Evolutionary conservation across 805 yeast genomes (phyloP), one percentile per base, ranked within the genome.

Genomic region (Myxozyma nipponensis): DNA sequence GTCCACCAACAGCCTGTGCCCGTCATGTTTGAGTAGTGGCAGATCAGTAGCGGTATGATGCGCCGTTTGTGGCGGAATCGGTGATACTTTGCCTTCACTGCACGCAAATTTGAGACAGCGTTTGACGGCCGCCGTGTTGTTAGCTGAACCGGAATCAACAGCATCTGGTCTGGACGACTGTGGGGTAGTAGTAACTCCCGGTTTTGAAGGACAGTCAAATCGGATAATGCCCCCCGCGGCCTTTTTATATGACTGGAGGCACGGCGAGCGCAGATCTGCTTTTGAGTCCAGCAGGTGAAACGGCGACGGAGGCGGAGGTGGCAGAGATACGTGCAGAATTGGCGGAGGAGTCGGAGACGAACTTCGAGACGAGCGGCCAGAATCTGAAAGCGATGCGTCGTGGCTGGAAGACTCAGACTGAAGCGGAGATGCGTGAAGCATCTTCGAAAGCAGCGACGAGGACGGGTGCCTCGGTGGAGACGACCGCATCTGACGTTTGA

Each of bases 1-100:
- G 38, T 54, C 58, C 22, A 54, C 58, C 3, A 48, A 49, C 18
- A 54, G 24, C 9, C 46, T 44, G 19, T 52, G 52, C 44, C 23
- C 47, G 23, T 36, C 36, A n/a, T 17, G 17, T 3, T 34, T 3
- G 2, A 40, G 24, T 17, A 35, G 34, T n/a, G 36, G 36, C 25
- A 10, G 19, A 39, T 39, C 44, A n/a, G 19, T n/a, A 2, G 39
- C 30, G 7, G 32, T 28, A 28, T 7, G 7, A 7, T 7, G 13
- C 13, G 13, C 32, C 32, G 13, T 9, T 9, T 13, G 7, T 7
- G 7, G 13, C 13, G 32, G 13, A 13, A 13, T 13, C 7, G 32
- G 13, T 9, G 32, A 28, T 13, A 13, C 26, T 21, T 25, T 28
- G 28, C 28, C 39, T 28, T 23, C 41, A 10, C 42, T 32, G 39